Conservation (phyloP, 139 green algal species). For the Mesotaenium endlicherianum region DNA sequence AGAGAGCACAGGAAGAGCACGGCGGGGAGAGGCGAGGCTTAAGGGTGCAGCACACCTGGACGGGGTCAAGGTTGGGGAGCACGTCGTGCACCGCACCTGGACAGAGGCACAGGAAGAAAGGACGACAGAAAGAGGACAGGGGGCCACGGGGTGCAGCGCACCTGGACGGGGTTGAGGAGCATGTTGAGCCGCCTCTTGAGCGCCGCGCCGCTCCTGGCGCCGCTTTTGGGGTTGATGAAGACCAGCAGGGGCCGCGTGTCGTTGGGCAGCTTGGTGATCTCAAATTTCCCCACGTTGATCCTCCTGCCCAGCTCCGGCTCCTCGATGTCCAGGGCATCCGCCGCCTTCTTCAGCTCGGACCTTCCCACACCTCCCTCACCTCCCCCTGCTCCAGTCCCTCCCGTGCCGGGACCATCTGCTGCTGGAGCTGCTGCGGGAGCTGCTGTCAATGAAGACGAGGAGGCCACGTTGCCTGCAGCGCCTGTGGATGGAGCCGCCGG, state of each 20-base stretch:
- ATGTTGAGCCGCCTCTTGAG: slow-evolving; percentile 64
- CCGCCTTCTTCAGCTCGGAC: too few relatives aligned
- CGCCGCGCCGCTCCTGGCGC: slow-evolving; percentile 61
- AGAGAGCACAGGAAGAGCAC: background rate
- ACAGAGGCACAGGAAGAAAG: too few relatives aligned
- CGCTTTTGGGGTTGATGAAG: slow-evolving; percentile 76
- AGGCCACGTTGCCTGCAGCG: too few relatives aligned
- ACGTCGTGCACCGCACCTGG: too few relatives aligned
- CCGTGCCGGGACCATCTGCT: background rate
- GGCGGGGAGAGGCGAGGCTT: background rate
- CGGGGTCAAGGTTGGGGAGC: too few relatives aligned
- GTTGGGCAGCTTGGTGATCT: slow-evolving; percentile 27
- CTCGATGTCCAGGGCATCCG: background rate
- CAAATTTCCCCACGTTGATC: background rate
- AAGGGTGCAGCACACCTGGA: too few relatives aligned
- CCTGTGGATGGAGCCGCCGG: too few relatives aligned
- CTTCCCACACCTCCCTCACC: too few relatives aligned
- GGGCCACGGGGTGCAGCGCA: background rate
- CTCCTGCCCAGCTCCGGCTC: background rate
- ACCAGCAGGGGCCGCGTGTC: slow-evolving; percentile 57
- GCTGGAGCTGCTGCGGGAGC: background rate
- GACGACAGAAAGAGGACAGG: background rate
- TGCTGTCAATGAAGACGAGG: background rate
- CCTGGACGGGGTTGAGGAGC: slow-evolving; percentile 79
- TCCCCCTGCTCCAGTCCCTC: background rate